Evolutionary conservation across 129 eudicot species (phyloP), one percentile per base, ranked within the genome.

Genomic region (Flaveria robusta): DNA sequence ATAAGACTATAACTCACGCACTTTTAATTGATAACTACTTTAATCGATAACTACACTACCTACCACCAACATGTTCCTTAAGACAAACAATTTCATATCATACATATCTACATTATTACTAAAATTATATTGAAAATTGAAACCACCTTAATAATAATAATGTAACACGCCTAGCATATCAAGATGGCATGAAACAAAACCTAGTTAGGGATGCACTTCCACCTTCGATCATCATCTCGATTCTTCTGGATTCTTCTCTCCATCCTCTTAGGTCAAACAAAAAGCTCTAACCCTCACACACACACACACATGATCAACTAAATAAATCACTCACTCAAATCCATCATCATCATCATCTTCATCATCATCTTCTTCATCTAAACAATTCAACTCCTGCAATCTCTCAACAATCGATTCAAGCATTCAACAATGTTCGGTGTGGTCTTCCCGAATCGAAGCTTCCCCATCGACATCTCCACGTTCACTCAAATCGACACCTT

Each of bases 401-500:
- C 9, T 34, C 39, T 34, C 39, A 34, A 34, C 37, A 46, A 60
- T 62, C 56, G 67, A 70, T 34, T 34, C 39, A 34, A 34, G 39
- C 5, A 34, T 34, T 34, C 39, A 22, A 69, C 9, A 43, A 89
- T 89, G 96, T 93, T 90, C 73, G 98, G 98, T 5, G 92, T 90
- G 1, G 90, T 93, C 9, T 93, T 93, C 79, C 98, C 98, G 2
- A 93, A 93, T 62, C 97, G 96, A 11, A 93, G 97, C 70, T 93
- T 93, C 71, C 98, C 98, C 1, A 74, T 93, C 69, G 98, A 93
- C 86, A 90, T 93, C 75, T 86, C 98, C 23, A 88, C 92, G 63
- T 93, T 93, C 88, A 56, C 92, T 42, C 98, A 93, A 85, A 93
- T 93, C 82, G 98, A 93, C 78, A 81, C 98, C 68, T 83, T 86